These are phyloP conservation scores for Fraxinus paxiana DNA, from an alignment of 305 asterid genomes.

Conservation along the genomic window DNA sequence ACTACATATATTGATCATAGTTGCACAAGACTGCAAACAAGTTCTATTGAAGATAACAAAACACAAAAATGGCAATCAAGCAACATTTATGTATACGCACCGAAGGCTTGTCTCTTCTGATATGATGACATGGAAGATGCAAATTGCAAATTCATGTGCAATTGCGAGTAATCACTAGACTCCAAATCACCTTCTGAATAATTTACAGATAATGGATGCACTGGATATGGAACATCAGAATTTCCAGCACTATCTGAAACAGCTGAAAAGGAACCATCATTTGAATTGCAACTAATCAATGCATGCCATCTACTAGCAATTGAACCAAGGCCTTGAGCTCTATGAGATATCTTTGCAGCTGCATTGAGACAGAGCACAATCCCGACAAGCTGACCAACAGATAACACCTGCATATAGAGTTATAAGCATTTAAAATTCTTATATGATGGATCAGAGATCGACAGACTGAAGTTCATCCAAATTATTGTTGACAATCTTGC, in stretches of 20 bases:
- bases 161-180: slow-evolving; percentile 41
- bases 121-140: slow-evolving; percentile 50
- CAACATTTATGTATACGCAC: slow-evolving; percentile 29
- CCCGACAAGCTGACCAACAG: slow-evolving; percentile 63
- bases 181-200: slow-evolving; percentile 73
- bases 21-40: not conserved
- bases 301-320: slow-evolving; percentile 83
- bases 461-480: not conserved
- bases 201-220: slow-evolving; percentile 27
- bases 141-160: slow-evolving; percentile 32
- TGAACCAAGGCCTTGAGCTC: slow-evolving; percentile 74
- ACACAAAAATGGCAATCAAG: not conserved
- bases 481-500: not conserved
- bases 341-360: slow-evolving; percentile 76
- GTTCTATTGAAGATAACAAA: not conserved
- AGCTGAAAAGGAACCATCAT: slow-evolving; percentile 37
- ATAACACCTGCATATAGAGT: slow-evolving; percentile 43
- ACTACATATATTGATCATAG: not conserved
- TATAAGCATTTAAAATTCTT: not conserved
- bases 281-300: slow-evolving; percentile 51
- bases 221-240: slow-evolving; percentile 30
- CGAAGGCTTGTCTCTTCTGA: slow-evolving; percentile 70
- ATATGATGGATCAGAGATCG: not conserved
- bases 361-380: slow-evolving; percentile 63
- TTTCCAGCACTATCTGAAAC: slow-evolving; percentile 35